Evolutionary conservation across 768 basidiomycete species (phyloP).

Genomic region (Pleurotus platypus): DNA sequence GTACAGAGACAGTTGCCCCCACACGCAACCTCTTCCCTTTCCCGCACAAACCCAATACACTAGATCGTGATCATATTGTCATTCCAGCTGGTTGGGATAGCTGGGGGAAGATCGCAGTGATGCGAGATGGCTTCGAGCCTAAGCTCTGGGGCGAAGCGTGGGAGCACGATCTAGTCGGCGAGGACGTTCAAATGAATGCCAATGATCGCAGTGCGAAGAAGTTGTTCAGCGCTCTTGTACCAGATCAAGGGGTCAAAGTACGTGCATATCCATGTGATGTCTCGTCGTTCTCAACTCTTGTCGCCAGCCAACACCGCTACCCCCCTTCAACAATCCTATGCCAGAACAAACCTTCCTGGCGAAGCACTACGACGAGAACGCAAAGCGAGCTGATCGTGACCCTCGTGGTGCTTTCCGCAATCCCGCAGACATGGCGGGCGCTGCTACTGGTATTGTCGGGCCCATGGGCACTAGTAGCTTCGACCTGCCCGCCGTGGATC

Average conservation of each 20-base stretch:
- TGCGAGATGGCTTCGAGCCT: conserved; percentile 90
- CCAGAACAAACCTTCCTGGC: conserved; percentile 90
- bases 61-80: conserved; percentile 90
- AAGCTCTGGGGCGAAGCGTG: conserved; percentile 76
- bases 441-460: conserved; percentile 80
- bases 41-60: conserved; percentile 79
- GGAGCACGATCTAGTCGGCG: conserved; percentile 64
- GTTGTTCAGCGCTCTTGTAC: conserved; percentile 69
- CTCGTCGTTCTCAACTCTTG: conserved; percentile 1
- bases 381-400: conserved; percentile 87
- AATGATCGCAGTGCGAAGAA: conserved; percentile 62
- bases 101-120: conserved; percentile 91
- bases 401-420: conserved; percentile 86
- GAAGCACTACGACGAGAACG: conserved; percentile 88
- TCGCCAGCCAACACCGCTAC: conserved; percentile 57
- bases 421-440: conserved; percentile 54
- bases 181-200: conserved; percentile 28
- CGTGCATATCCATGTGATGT: conserved; percentile 15
- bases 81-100: conserved; percentile 98
- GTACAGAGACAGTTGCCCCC: conserved; percentile 63
- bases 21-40: conserved; percentile 84
- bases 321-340: conserved; percentile 75
- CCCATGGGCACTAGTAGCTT: conserved; percentile 88
- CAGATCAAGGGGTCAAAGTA: conserved; percentile 74
- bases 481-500: conserved; percentile 83